phyloP scores from a whole-genome alignment of 768 basidiomycete genomes.

The Leccinum uliginosum region DNA sequence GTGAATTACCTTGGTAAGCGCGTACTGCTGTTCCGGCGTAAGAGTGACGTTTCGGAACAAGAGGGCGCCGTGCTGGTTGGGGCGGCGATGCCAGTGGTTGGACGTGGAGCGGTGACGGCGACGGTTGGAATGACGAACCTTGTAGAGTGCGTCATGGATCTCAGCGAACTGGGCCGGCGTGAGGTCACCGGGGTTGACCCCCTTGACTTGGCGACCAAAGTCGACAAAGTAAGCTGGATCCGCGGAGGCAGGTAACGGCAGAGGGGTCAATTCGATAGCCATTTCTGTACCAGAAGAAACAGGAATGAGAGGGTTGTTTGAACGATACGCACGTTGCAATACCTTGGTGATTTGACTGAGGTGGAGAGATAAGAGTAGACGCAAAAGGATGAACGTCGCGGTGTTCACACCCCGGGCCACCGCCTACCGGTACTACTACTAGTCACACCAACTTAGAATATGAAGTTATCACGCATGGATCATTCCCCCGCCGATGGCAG shows the following conservation, averaged over 20 bases:
- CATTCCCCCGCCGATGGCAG: too few species aligned
- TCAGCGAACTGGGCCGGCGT: slow-evolving; percentile 59
- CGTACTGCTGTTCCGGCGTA: slow-evolving; percentile 80
- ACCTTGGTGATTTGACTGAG: not conserved
- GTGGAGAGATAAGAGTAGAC: slow-evolving; percentile 6
- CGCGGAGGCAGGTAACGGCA: slow-evolving; percentile 70
- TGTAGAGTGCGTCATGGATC: slow-evolving; percentile 70
- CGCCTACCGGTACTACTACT: too few species aligned
- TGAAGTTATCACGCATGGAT: too few species aligned
- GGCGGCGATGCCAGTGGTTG: not conserved
- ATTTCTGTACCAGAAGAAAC: slow-evolving; percentile 32
- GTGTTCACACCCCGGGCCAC: not conserved
- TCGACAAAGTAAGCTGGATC: slow-evolving; percentile 60
- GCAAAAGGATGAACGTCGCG: not conserved
- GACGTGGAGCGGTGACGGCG: not conserved
- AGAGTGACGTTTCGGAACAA: slow-evolving; percentile 69
- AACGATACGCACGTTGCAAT: not conserved
- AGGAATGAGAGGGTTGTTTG: not conserved
- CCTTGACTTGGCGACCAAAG: slow-evolving; percentile 77
- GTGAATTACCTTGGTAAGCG: slow-evolving; percentile 68
- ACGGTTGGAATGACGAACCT: slow-evolving; percentile 38
- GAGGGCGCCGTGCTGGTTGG: slow-evolving; percentile 58
- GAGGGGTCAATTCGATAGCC: slow-evolving; percentile 61
- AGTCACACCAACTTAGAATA: too few species aligned
- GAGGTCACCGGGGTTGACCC: slow-evolving; percentile 62